Conservation (phyloP, 2,329 filamentous ascomycete species). For the Fusarium metavorans region DNA sequence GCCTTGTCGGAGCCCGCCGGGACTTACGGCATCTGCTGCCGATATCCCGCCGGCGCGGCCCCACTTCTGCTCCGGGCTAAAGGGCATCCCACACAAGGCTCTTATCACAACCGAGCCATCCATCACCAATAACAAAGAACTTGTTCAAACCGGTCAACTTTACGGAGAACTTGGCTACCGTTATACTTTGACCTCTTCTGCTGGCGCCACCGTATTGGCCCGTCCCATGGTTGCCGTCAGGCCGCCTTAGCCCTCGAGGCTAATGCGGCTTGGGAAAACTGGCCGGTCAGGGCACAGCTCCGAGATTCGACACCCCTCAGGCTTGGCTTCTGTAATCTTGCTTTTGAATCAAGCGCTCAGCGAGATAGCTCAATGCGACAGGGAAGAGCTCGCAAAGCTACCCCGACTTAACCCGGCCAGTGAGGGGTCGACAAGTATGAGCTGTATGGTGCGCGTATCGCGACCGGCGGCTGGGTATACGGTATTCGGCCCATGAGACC, state of each 20-base stretch:
- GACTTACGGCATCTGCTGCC: neutral
- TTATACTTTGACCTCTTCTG: conserved; percentile 10
- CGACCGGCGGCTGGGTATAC: conserved; percentile 18
- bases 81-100: conserved; percentile 4
- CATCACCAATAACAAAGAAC: conserved; percentile 1
- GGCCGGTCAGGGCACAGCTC: conserved; percentile 2
- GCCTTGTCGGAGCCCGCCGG: conserved; percentile 6
- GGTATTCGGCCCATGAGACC: conserved; percentile 11
- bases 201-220: conserved; percentile 31
- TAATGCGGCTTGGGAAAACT: conserved; percentile 25
- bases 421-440: conserved; percentile 34
- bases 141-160: conserved; percentile 14
- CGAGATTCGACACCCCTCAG: conserved; percentile 14
- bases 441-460: conserved; percentile 17
- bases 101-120: conserved; percentile 7
- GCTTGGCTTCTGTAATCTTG: conserved; percentile 24
- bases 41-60: conserved; percentile 22
- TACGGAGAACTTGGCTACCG: conserved; percentile 20
- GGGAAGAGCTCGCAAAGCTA: conserved; percentile 15
- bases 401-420: conserved; percentile 23
- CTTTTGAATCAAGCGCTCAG: conserved; percentile 17
- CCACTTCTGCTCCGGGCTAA: conserved; percentile 23
- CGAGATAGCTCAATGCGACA: conserved; percentile 6
- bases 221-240: conserved; percentile 25
- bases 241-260: conserved; percentile 31